A percentile compares a stretch with the other conserved stretches of the same genome.
These are phyloP conservation scores for Aegilops speltoides DNA, from an alignment of 176 grass and related monocot species.

Conservation along the genomic window DNA sequence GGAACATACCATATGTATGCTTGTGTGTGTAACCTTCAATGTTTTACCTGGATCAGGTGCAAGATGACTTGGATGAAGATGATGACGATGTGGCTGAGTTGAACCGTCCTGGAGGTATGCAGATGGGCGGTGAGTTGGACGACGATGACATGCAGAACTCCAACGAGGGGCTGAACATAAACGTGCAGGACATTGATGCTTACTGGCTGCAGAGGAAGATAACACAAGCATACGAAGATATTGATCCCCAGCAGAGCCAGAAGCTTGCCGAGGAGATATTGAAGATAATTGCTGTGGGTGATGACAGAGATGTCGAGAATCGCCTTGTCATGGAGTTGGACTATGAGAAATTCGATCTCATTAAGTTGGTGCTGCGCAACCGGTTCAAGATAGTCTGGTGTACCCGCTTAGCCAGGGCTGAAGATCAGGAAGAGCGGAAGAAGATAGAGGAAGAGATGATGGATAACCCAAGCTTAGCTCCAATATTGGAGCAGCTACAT, in stretches of 20 bases:
- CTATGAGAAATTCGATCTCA: conserved; percentile 95
- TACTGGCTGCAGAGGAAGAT: conserved; percentile 99
- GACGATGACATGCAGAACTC: conserved; percentile 73
- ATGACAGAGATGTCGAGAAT: conserved; percentile 84
- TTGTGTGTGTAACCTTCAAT: background rate
- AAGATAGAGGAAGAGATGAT: conserved; percentile 91
- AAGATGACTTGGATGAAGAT: conserved; percentile 89
- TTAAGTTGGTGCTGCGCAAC: conserved; percentile 75
- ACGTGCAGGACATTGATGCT: conserved; percentile 97
- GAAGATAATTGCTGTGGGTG: conserved; percentile 81
- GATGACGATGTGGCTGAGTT: conserved; percentile 56
- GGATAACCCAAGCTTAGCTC: conserved; percentile 40
- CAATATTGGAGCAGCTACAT: conserved; percentile 90
- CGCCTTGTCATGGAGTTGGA: conserved; percentile 81
- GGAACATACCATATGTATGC: background rate
- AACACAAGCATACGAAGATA: conserved; percentile 82
- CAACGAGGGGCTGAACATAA: conserved; percentile 58
- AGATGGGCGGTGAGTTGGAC: conserved; percentile 73
- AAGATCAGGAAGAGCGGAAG: conserved; percentile 83
- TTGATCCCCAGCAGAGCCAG: conserved; percentile 85
- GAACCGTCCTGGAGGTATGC: conserved; percentile 71
- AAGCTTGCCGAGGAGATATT: conserved; percentile 83
- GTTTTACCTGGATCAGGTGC: conserved; percentile 48
- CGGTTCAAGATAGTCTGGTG: conserved; percentile 99
- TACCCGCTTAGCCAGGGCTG: conserved; percentile 79